These are phyloP conservation scores for Rubia tinctorum DNA, from an alignment of 305 asterid species.

Conservation along the genomic window DNA sequence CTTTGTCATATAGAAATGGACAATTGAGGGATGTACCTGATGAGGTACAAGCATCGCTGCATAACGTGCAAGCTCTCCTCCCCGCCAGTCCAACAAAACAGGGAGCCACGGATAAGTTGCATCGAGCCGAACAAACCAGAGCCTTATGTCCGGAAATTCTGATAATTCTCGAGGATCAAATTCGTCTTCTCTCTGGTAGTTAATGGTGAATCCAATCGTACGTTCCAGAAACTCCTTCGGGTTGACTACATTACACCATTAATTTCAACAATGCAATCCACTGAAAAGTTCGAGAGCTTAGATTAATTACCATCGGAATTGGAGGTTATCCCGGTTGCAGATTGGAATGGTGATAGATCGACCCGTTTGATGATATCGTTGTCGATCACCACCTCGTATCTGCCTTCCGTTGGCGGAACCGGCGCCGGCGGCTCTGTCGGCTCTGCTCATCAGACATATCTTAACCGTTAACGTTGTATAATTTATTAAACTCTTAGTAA, in stretches of 20 bases:
- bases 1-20: no score
- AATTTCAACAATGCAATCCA: not conserved
- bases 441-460: constrained; percentile 29
- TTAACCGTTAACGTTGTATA: not conserved
- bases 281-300: not conserved
- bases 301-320: constrained; percentile 36
- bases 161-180: constrained; percentile 71
- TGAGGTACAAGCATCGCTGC: constrained; percentile 93
- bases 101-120: constrained; percentile 83
- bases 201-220: constrained; percentile 68
- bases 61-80: constrained; percentile 90
- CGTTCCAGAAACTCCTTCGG: constrained; percentile 62
- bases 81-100: constrained; percentile 80
- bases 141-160: constrained; percentile 76
- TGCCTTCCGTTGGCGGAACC: constrained; percentile 64
- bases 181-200: constrained; percentile 59
- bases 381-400: constrained; percentile 65
- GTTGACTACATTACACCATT: constrained; percentile 32
- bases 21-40: constrained; percentile 42
- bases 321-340: constrained; percentile 46
- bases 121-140: constrained; percentile 77
- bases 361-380: constrained; percentile 46
- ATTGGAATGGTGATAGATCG: constrained; percentile 56
- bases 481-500: not conserved
- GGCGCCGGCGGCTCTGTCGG: constrained; percentile 49